phyloP scores from a whole-genome alignment of 768 basidiomycete species.

The Suillus weaverae region DNA sequence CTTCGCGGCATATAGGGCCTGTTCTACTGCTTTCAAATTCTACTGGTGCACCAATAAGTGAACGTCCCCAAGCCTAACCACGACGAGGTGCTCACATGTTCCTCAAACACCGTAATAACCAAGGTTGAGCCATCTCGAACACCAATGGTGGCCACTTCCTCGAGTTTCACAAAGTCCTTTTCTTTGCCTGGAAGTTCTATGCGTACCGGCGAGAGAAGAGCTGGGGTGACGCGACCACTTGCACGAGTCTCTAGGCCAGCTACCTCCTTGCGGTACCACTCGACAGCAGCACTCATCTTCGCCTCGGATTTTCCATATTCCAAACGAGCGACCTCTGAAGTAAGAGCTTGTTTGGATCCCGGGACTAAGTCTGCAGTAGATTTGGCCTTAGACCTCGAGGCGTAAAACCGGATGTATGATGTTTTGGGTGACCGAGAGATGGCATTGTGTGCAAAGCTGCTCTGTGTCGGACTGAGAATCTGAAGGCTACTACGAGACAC shows the following conservation, averaged over 20 bases:
- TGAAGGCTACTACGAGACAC: not conserved
- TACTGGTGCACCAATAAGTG: conserved; percentile 41
- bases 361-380: conserved; percentile 65
- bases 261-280: conserved; percentile 77
- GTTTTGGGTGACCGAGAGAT: not conserved
- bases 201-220: conserved; percentile 65
- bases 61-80: not conserved
- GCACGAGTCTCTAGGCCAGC: conserved; percentile 71
- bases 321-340: conserved; percentile 48
- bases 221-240: conserved; percentile 74
- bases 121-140: conserved; percentile 75
- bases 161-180: conserved; percentile 43
- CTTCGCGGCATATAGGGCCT: conserved; percentile 73
- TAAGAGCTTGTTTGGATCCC: conserved; percentile 63
- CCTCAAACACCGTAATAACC: conserved; percentile 76
- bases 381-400: conserved; percentile 34
- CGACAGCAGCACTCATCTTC: conserved; percentile 64
- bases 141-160: conserved; percentile 79
- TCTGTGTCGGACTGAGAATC: not conserved
- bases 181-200: conserved; percentile 49
- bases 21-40: conserved; percentile 75
- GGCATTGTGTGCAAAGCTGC: not conserved
- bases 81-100: conserved; percentile 52
- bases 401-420: conserved; percentile 22
- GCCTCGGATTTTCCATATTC: conserved; percentile 65